Evolutionary conservation across 2,329 filamentous ascomycete species (phyloP).

Genomic region (Colletotrichum liriopes): DNA sequence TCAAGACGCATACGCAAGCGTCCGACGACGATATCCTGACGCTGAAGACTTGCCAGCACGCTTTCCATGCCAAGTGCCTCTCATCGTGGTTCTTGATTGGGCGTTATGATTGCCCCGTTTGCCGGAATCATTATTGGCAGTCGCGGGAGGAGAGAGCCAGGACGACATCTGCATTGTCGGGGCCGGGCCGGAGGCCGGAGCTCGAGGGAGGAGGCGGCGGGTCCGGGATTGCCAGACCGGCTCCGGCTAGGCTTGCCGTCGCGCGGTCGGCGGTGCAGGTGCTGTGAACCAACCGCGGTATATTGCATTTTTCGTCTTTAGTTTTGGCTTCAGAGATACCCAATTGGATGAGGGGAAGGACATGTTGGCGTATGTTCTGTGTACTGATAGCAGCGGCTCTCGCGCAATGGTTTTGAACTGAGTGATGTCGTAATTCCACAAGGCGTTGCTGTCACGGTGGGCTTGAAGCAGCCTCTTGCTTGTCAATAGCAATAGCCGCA

Average conservation of each 20-base stretch:
- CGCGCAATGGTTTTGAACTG: not conserved
- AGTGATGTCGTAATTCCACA: not conserved
- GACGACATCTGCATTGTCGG: slow-evolving; percentile 20
- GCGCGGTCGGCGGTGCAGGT: slow-evolving; percentile 10
- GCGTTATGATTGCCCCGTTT: slow-evolving; percentile 57
- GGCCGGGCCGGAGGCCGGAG: slow-evolving; percentile 11
- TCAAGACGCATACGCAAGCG: not conserved
- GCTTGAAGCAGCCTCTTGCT: not conserved
- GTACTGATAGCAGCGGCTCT: not conserved
- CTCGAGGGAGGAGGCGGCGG: slow-evolving; percentile 19
- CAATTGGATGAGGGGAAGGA: not conserved
- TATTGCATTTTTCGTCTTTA: too few species aligned
- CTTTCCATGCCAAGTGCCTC: slow-evolving; percentile 58
- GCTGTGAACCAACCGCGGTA: not conserved
- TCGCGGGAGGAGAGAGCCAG: slow-evolving; percentile 29
- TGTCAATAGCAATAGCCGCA: not conserved
- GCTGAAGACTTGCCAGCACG: slow-evolving; percentile 55
- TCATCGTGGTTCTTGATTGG: slow-evolving; percentile 57
- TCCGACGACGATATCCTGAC: slow-evolving; percentile 54
- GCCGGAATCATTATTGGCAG: slow-evolving; percentile 54
- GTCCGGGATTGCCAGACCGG: slow-evolving; percentile 13
- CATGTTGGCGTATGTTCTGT: too few species aligned
- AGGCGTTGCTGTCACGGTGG: not conserved
- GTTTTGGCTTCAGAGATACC: not conserved
- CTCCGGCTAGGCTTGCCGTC: slow-evolving; percentile 9